These are phyloP conservation scores for Irpex lacteus DNA, from an alignment of 1,284 basidiomycete genomes.

Conservation along the genomic window DNA sequence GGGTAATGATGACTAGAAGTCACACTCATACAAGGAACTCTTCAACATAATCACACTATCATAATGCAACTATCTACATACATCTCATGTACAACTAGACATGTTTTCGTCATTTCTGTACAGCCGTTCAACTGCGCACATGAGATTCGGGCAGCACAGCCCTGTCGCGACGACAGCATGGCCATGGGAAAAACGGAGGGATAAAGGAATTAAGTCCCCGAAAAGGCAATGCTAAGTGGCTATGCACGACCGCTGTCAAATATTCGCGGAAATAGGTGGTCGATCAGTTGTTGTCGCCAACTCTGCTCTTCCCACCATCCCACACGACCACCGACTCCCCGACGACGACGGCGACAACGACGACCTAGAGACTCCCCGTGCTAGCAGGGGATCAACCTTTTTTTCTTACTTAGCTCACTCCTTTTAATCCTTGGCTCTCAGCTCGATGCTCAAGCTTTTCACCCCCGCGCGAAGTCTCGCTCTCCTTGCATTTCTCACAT, in stretches of 20 bases:
- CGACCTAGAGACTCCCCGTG: conserved; percentile 14
- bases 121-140: not conserved
- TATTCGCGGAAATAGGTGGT: not conserved
- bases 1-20: not conserved
- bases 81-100: not conserved
- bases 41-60: not conserved
- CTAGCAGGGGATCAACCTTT: not conserved
- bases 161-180: not conserved
- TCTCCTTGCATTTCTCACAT: conserved; percentile 27
- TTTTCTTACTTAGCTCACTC: conserved; percentile 10
- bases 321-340: conserved; percentile 16
- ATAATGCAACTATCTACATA: not conserved
- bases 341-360: conserved; percentile 16
- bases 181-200: not conserved
- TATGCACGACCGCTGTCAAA: not conserved
- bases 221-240: conserved; percentile 3
- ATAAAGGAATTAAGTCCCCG: not conserved
- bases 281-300: conserved; percentile 3
- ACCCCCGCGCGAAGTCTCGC: conserved; percentile 25
- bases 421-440: conserved; percentile 17
- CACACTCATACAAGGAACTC: not conserved
- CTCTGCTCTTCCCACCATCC: conserved; percentile 10
- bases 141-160: not conserved
- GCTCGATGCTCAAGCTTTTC: conserved; percentile 20
- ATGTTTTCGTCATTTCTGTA: not conserved